phyloP scores from a whole-genome alignment of 2,329 filamentous ascomycete genomes.

The Ascochyta pisi region DNA sequence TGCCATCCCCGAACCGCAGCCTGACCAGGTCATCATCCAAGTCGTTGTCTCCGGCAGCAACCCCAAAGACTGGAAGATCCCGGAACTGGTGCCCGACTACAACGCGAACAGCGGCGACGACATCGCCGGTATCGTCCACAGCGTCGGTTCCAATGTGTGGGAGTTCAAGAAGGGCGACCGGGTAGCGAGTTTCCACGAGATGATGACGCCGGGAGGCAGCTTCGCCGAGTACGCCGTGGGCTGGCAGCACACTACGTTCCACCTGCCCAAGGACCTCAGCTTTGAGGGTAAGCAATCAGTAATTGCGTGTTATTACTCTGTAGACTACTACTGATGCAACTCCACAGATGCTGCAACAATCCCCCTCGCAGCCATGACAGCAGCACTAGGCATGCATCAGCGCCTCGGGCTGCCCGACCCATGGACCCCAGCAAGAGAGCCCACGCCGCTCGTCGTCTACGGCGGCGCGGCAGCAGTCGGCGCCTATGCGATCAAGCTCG shows the following conservation, averaged over 20 bases:
- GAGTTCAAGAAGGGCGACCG: conserved; percentile 66
- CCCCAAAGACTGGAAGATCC: conserved; percentile 58
- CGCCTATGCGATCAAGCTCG: conserved; percentile 52
- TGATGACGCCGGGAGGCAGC: conserved; percentile 58
- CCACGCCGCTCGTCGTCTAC: conserved; percentile 50
- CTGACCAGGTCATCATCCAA: conserved; percentile 48
- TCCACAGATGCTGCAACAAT: conserved; percentile 52
- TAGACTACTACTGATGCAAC: too few relatives aligned
- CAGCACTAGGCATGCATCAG: conserved; percentile 54
- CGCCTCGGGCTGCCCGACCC: conserved; percentile 53
- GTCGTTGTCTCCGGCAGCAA: conserved; percentile 51
- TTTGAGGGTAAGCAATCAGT: conserved; percentile 56
- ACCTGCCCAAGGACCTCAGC: conserved; percentile 56
- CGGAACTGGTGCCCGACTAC: conserved; percentile 23
- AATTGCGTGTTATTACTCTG: too few relatives aligned
- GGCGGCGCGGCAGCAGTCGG: conserved; percentile 52
- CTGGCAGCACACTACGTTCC: conserved; percentile 64
- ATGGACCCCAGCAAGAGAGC: conserved; percentile 40
- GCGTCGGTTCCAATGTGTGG: conserved; percentile 61
- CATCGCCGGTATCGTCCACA: conserved; percentile 62
- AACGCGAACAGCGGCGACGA: conserved; percentile 60
- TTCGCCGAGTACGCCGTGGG: conserved; percentile 69
- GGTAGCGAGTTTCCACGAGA: conserved; percentile 64
- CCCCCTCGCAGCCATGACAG: conserved; percentile 56
- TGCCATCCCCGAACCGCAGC: conserved; percentile 40